Evolutionary conservation across 345 rosid species (phyloP), one percentile per base, ranked within the genome.

Genomic region (Aquilaria yunnanensis): DNA sequence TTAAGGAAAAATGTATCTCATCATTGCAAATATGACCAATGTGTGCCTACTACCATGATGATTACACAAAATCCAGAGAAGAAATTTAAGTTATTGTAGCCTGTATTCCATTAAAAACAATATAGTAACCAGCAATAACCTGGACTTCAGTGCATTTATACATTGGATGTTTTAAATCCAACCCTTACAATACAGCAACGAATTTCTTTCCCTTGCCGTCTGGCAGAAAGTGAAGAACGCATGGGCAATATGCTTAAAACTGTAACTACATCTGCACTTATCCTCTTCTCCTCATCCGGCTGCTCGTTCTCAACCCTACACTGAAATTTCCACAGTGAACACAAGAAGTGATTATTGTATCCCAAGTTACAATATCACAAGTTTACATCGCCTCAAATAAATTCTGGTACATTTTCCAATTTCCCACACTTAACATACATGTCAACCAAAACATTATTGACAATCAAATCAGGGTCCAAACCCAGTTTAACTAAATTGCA

Each of bases 341-440:
- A 72, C 81, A 83, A 7, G 89, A 81, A 33, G 84, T 67, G 66
- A 87, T 78, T 51, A 87, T 56, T 1, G 78, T 79, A 76, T 83
- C 84, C 90, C 90, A 87, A 32, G 90, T 72, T 32, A 87, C 82
- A 2, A 73, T 66, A 72, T 83, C 85, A 32, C 68, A 72, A 67
- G 65, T 66, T 54, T 56, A 74, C 87, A 81, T 79, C 61, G 47
- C 57, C 46, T 51, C 71, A 57, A 87, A 87, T 67, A 23, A 79
- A 59, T 73, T 69, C 64, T 59, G 76, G 66, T 33, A 84, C 73
- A 31, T 76, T 79, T 34, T 56, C 70, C 48, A 70, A n/a, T 53
- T 73, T 67, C 14, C 77, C 76, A 48, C 85, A 78, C 57, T 87
- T 85, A 31, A 87, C 78, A 60, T 85, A 83, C 89, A 87, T 74